Evolutionary conservation across 2,329 filamentous ascomycete genomes (phyloP).

Genomic region (Microcyclospora tardicrescens): DNA sequence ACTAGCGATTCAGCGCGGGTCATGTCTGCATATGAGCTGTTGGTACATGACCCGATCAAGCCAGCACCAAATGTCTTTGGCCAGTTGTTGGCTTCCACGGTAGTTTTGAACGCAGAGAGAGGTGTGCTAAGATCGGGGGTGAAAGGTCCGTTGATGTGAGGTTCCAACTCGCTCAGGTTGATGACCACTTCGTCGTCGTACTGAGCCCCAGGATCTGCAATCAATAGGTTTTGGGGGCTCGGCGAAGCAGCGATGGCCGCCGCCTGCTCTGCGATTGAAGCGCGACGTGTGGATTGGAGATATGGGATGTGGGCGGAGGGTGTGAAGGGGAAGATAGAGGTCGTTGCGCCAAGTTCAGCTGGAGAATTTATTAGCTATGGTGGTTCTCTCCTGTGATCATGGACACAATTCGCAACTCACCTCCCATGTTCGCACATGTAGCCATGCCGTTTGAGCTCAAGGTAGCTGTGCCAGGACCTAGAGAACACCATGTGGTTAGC

Average conservation of each 20-base stretch:
- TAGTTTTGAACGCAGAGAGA: conserved; percentile 75
- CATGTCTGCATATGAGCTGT: conserved; percentile 99
- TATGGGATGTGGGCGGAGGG: conserved; percentile 68
- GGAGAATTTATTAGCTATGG: conserved; percentile 47
- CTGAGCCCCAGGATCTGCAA: conserved; percentile 65
- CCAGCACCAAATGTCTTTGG: conserved; percentile 82
- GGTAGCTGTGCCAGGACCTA: conserved; percentile 62
- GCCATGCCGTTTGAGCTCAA: conserved; percentile 89
- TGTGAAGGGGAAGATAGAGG: conserved; percentile 88
- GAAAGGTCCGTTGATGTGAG: conserved; percentile 93
- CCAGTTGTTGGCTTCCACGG: conserved; percentile 76
- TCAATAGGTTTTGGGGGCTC: conserved; percentile 52
- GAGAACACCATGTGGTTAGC: too few relatives aligned
- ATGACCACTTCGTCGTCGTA: conserved; percentile 90
- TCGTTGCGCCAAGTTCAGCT: conserved; percentile 87
- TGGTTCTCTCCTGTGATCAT: conserved; percentile 20
- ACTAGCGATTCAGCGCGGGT: conserved; percentile 85
- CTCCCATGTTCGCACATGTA: conserved; percentile 73
- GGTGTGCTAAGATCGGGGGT: conserved; percentile 92
- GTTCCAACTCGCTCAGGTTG: conserved; percentile 78
- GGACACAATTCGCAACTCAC: neutral
- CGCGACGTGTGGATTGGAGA: conserved; percentile 68
- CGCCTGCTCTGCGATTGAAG: conserved; percentile 55
- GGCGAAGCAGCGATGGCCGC: conserved; percentile 46
- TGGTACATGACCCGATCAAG: conserved; percentile 95